Percentiles rank a stretch among this genome's conserved stretches.
phyloP scores from a whole-genome alignment of 257 asterid species.

The Scutellaria baicalensis region DNA sequence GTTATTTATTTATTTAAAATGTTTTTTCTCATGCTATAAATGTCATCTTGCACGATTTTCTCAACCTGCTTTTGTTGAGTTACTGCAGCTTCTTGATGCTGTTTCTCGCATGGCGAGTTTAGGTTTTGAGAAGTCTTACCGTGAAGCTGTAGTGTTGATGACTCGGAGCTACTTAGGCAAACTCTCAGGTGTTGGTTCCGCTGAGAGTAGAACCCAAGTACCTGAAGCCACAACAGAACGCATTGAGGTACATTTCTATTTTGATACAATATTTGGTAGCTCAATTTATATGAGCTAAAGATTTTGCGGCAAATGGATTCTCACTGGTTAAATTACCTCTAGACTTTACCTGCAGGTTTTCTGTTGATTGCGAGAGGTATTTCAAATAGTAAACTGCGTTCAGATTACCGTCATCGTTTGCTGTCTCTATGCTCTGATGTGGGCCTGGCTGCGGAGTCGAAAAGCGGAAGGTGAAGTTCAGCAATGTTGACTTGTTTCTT shows the following conservation, averaged over 20 bases:
- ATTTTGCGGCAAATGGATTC: conserved; percentile 35
- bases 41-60: conserved; percentile 26
- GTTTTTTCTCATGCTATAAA: not conserved
- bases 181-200: conserved; percentile 78
- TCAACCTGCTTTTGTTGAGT: conserved; percentile 56
- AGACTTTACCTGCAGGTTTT: conserved; percentile 99
- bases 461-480: conserved; percentile 71
- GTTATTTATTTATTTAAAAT: not conserved
- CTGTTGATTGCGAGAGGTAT: conserved; percentile 79
- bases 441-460: conserved; percentile 96
- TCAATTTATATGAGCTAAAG: conserved; percentile 8
- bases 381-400: conserved; percentile 61
- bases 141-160: conserved; percentile 93
- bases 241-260: conserved; percentile 58
- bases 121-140: conserved; percentile 96
- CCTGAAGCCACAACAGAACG: conserved; percentile 96
- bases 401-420: conserved; percentile 93
- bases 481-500: conserved; percentile 16
- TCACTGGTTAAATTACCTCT: conserved; percentile 78
- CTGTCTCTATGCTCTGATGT: conserved; percentile 98
- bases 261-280: conserved; percentile 6
- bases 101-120: conserved; percentile 98
- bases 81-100: conserved; percentile 99
- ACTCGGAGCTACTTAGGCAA: conserved; percentile 87
- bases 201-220: conserved; percentile 74